Conservation (phyloP, 2,329 filamentous ascomycete genomes). For the Fusarium austroafricanum region DNA sequence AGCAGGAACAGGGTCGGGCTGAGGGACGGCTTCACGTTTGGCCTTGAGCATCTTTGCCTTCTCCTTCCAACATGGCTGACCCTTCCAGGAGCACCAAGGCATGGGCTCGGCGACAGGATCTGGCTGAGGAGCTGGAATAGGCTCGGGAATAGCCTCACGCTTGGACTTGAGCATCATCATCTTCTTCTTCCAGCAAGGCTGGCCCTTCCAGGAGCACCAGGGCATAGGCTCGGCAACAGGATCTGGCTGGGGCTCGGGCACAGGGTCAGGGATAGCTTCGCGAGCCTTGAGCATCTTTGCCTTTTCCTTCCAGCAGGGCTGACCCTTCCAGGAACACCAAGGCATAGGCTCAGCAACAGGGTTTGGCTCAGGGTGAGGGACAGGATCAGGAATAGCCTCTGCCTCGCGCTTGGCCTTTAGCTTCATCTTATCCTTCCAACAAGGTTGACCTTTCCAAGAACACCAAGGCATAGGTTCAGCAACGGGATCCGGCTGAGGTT, state of each 20-base stretch:
- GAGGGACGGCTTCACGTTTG: neutral
- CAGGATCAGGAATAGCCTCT: conserved; percentile 9
- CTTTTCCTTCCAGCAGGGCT: too few relatives aligned
- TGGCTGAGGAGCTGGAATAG: too few relatives aligned
- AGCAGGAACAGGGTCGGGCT: neutral
- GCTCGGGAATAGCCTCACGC: too few relatives aligned
- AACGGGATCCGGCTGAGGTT: neutral
- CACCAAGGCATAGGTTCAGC: conserved; percentile 14
- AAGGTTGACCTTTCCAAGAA: conserved; percentile 1
- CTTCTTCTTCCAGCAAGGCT: conserved; percentile 48
- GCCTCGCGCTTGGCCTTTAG: conserved; percentile 17
- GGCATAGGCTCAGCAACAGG: too few relatives aligned
- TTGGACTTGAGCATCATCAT: too few relatives aligned
- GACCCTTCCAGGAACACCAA: too few relatives aligned
- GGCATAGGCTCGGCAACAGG: conserved; percentile 6
- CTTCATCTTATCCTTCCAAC: conserved; percentile 18
- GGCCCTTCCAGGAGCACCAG: conserved; percentile 25
- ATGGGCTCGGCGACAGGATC: too few relatives aligned
- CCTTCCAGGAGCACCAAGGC: too few relatives aligned
- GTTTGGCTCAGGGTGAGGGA: too few relatives aligned
- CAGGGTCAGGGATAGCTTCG: neutral
- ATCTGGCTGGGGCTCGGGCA: neutral
- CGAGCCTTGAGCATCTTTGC: too few relatives aligned
- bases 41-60: too few relatives aligned
- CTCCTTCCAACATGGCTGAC: too few relatives aligned